Percentiles rank a stretch among this genome's conserved stretches.
phyloP scores from a whole-genome alignment of 2,329 filamentous ascomycete genomes.

The Coccinonectria pachysandricola region DNA sequence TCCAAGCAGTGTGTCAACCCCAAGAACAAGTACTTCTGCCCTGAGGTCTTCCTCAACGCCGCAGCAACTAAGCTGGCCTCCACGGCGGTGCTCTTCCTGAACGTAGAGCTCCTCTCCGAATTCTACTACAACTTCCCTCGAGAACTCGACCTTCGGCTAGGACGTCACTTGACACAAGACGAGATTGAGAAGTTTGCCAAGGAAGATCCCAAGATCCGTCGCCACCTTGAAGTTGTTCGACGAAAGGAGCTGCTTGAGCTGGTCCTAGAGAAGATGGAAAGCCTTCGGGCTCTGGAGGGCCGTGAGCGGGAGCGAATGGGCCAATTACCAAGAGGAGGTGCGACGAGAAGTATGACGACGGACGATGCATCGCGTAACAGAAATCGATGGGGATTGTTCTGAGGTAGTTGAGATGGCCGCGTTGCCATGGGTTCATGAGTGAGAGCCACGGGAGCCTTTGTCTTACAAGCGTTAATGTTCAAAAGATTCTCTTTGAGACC shows the following conservation, averaged over 20 bases:
- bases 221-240: conserved; percentile 83
- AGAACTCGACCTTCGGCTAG: conserved; percentile 78
- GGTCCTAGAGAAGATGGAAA: conserved; percentile 92
- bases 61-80: conserved; percentile 90
- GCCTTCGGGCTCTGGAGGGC: conserved; percentile 72
- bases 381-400: conserved; percentile 42
- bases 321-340: too few species aligned
- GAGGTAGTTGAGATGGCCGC: conserved; percentile 5
- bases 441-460: conserved; percentile 21
- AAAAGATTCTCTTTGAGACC: too few species aligned
- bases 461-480: too few species aligned
- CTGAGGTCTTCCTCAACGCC: conserved; percentile 94
- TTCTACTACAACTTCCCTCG: conserved; percentile 98
- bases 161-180: conserved; percentile 64
- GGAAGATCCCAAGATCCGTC: conserved; percentile 81
- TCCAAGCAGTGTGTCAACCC: conserved; percentile 77
- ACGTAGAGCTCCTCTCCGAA: conserved; percentile 91
- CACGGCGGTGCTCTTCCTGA: conserved; percentile 92
- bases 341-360: conserved; percentile 10
- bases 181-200: conserved; percentile 85
- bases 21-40: conserved; percentile 93
- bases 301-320: conserved; percentile 47
- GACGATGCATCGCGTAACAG: conserved; percentile 30
- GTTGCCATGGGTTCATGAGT: conserved; percentile 17
- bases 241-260: conserved; percentile 89